Conservation (phyloP, 2,329 filamentous ascomycete species). For the Colletotrichum zoysiae region DNA sequence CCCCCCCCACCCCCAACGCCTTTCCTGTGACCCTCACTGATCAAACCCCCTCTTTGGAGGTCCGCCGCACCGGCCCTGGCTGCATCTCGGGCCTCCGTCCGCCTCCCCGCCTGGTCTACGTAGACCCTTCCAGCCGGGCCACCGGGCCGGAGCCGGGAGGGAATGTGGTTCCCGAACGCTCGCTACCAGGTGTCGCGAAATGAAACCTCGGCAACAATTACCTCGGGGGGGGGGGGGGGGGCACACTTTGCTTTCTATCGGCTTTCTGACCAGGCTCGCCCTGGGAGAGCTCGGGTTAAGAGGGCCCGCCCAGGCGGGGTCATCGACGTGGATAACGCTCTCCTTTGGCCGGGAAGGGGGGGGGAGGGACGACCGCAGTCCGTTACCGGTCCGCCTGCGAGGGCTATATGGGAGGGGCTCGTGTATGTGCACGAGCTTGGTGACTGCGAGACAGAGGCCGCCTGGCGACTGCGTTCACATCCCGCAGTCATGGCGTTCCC, state of each 20-base stretch:
- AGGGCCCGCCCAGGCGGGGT: neutral
- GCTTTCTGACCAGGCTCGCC: neutral
- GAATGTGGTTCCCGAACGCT: neutral
- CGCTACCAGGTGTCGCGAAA: neutral
- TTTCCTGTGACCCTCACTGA: no score
- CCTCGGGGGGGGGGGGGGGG: no score
- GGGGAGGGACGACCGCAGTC: no score
- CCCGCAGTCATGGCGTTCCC: no score
- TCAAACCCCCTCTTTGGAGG: no score
- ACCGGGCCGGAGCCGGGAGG: conserved; percentile 10
- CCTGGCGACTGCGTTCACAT: neutral
- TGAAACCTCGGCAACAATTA: neutral
- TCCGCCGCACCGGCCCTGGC: neutral
- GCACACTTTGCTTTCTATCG: neutral
- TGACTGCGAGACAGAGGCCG: neutral
- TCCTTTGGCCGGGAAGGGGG: neutral
- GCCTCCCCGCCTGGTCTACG: neutral
- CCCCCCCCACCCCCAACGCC: neutral
- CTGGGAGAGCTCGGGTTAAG: no score
- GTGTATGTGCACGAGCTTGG: neutral
- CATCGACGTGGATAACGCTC: neutral
- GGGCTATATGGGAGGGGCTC: neutral
- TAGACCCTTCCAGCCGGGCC: neutral
- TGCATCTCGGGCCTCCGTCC: neutral
- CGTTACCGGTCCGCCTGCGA: neutral